phyloP scores from a whole-genome alignment of 1,284 basidiomycete species.

The Austropuccinia psidii region DNA sequence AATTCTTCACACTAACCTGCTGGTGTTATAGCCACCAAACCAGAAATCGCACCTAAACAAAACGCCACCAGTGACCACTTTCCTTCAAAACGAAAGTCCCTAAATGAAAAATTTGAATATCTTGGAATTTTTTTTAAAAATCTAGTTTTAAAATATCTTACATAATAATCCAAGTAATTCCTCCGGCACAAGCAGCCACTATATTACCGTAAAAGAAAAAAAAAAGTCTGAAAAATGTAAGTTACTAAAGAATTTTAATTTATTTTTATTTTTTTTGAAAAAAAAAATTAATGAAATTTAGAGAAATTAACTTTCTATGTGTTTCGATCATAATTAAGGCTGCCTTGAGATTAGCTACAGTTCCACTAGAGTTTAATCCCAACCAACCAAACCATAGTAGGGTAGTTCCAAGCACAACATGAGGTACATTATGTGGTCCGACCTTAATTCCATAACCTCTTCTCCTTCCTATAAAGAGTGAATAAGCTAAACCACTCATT shows the following conservation, averaged over 20 bases:
- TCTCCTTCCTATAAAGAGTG: constrained; percentile 81
- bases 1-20: constrained; percentile 40
- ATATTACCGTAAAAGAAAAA: neutral
- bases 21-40: constrained; percentile 82
- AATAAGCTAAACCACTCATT: constrained; percentile 73
- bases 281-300: neutral
- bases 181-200: constrained; percentile 63
- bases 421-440: constrained; percentile 81
- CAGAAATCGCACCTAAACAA: constrained; percentile 70
- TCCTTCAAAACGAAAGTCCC: constrained; percentile 49
- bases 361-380: constrained; percentile 60
- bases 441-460: constrained; percentile 77
- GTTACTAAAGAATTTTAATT: too few species aligned
- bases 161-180: constrained; percentile 78
- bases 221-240: neutral
- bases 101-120: constrained; percentile 43
- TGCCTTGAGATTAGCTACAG: constrained; percentile 81
- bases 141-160: constrained; percentile 56
- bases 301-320: constrained; percentile 51
- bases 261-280: too few species aligned
- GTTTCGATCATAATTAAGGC: constrained; percentile 80
- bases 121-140: constrained; percentile 30
- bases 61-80: constrained; percentile 73
- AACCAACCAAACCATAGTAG: constrained; percentile 97
- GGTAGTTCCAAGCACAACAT: constrained; percentile 77